These are phyloP conservation scores for Plasmopara halstedii DNA, from an alignment of 352 stramenopile species.

Conservation along the genomic window DNA sequence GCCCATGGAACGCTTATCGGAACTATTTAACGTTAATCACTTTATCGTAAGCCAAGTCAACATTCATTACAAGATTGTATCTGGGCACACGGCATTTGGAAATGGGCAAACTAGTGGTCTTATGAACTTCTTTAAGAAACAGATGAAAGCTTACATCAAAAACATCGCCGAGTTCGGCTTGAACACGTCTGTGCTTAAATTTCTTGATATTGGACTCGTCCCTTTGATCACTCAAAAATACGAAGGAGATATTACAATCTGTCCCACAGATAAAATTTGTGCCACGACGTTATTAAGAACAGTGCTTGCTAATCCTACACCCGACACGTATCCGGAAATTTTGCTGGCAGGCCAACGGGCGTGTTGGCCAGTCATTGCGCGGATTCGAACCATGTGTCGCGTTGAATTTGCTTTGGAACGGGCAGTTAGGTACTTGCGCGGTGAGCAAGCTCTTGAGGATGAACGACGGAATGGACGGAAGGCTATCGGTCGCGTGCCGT, in stretches of 20 bases:
- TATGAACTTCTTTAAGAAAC: constrained; percentile 93
- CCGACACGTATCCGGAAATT: constrained; percentile 50
- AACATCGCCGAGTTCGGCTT: constrained; percentile 80
- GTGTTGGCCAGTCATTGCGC: constrained; percentile 90
- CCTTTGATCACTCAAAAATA: constrained; percentile 91
- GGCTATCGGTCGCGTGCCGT: constrained; percentile 70
- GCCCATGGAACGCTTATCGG: constrained; percentile 92
- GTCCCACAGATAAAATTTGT: constrained; percentile 87
- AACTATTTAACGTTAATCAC: constrained; percentile 99
- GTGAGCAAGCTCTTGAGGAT: constrained; percentile 77
- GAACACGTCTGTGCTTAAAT: constrained; percentile 78
- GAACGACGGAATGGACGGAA: constrained; percentile 62
- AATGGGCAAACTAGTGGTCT: constrained; percentile 76
- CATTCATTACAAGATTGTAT: constrained; percentile 83
- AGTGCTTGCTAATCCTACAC: constrained; percentile 76
- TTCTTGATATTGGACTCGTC: constrained; percentile 75
- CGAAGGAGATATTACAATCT: constrained; percentile 97
- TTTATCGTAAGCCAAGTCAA: constrained; percentile 97
- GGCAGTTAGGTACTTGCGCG: constrained; percentile 69
- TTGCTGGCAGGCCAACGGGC: constrained; percentile 88
- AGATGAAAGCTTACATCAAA: constrained; percentile 89
- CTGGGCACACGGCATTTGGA: constrained; percentile 57
- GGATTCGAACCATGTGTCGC: constrained; percentile 94
- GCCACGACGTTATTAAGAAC: constrained; percentile 71
- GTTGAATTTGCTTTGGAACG: constrained; percentile 95